Conservation (phyloP, 1,284 basidiomycete species). For the Fomitopsis palustris region DNA sequence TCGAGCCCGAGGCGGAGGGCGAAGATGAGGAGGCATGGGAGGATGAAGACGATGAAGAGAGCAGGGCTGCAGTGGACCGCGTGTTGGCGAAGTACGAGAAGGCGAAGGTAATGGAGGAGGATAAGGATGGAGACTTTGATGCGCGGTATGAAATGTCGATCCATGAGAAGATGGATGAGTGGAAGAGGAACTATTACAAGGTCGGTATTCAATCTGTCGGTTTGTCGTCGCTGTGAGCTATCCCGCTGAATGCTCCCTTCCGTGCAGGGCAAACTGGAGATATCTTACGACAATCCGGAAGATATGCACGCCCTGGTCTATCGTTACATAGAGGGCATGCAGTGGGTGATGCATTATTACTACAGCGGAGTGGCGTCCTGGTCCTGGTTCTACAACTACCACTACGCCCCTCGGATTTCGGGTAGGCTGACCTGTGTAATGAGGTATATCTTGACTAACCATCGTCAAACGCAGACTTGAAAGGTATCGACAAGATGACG, state of each 20-base stretch:
- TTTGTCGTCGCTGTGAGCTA: background rate
- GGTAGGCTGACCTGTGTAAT: constrained; percentile 44
- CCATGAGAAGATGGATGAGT: constrained; percentile 84
- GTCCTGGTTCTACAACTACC: constrained; percentile 99
- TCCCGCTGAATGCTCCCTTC: constrained; percentile 1
- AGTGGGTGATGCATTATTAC: constrained; percentile 99
- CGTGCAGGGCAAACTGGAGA: constrained; percentile 79
- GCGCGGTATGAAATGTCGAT: constrained; percentile 71
- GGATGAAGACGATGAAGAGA: constrained; percentile 46
- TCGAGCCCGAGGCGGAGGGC: constrained; percentile 17
- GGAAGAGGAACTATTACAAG: constrained; percentile 91
- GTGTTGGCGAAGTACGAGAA: constrained; percentile 88
- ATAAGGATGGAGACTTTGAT: constrained; percentile 73
- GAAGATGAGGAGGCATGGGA: constrained; percentile 37
- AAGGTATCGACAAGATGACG: constrained; percentile 70
- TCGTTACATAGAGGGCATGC: constrained; percentile 90
- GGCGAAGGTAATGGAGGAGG: constrained; percentile 70
- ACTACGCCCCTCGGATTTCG: constrained; percentile 93
- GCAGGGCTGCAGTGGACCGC: constrained; percentile 69
- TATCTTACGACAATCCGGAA: constrained; percentile 69
- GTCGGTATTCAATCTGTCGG: constrained; percentile 49
- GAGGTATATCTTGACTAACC: background rate
- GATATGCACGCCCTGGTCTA: constrained; percentile 68
- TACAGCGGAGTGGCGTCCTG: constrained; percentile 96
- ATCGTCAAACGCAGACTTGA: constrained; percentile 58